A percentile compares a stretch with the other conserved stretches of the same genome.
Conservation (phyloP, 345 rosid genomes). For the Acer yangbiense region DNA sequence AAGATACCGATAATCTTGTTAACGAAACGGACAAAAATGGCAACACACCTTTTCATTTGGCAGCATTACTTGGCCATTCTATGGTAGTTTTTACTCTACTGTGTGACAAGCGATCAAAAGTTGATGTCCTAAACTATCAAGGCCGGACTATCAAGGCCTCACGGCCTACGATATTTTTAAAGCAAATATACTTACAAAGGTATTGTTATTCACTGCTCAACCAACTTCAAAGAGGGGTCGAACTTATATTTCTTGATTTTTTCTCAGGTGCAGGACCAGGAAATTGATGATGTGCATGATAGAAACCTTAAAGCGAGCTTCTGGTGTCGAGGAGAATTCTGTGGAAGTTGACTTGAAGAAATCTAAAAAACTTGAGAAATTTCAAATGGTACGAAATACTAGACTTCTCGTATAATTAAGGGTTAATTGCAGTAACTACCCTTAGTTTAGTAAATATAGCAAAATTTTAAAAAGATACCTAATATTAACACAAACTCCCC, state of each 20-base stretch:
- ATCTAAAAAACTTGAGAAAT: no score
- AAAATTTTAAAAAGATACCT: no score
- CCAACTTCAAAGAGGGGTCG: no score
- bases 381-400: no score
- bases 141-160: constrained; percentile 26
- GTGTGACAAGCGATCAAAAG: constrained; percentile 17
- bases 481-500: no score
- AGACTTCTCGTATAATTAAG: no score
- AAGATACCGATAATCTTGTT: constrained; percentile 13
- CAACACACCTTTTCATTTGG: constrained; percentile 38
- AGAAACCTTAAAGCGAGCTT: not conserved
- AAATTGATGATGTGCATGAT: not conserved
- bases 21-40: constrained; percentile 31
- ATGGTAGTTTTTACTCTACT: constrained; percentile 21
- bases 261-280: not conserved
- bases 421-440: no score
- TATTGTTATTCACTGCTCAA: not conserved
- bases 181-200: not conserved
- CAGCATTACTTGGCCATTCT: constrained; percentile 23
- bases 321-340: not conserved
- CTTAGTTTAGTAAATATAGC: no score
- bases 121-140: constrained; percentile 20
- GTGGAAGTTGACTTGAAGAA: not conserved
- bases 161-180: constrained; percentile 30
- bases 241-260: not conserved